Base-by-base conservation (phyloP, 1,284 basidiomycete species). In the Rhodotorula sp. region DNA sequence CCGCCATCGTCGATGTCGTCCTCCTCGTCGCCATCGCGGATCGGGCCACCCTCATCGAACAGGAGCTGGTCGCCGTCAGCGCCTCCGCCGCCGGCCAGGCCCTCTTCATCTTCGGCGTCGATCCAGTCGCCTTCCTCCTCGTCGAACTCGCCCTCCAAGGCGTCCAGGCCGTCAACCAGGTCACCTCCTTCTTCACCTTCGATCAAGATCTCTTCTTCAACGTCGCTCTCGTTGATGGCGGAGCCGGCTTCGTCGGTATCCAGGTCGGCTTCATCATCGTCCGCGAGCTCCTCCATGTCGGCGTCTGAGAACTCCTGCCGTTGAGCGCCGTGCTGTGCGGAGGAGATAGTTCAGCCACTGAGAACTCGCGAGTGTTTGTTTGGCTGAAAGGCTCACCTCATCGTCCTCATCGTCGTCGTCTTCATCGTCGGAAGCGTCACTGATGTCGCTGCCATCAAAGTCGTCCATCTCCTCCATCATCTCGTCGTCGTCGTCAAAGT, bases 1-100 rank as follows among this genome's bases (percentile, higher is more conserved):
- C 82, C 85, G 67, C 87, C 88, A 62, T 86, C 86, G 57, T 79
- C 87, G 56, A 86, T 86, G 14, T 86, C 86, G 65, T 81, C 80
- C 59, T 82, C 83, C 56, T 81, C 81, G 44, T 66, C 77, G 71
- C 62, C 70, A 55, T 57, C 79, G 45, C 62, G 61, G 29, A 65
- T 64, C 24, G 66, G 62, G 3, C 51, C 68, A 24, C 59, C 82
- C 49, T 80, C 80, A 26, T 81, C 84, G 30, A 82, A 85, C 30
- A 85, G 86, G 33, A 76, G 75, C 46, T 78, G 78, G 26, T 77
- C 77, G 15, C 72, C 73, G 30, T 67, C 70, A 42, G 71, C 74
- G 18, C 73, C 71, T 18, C 74, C 76, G 4, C 76, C 77, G 22
- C 75, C 75, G 15, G 30, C 48, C 29, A 59, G 22, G 26, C n/a